Evolutionary conservation across 371 early-diverging fungal species (phyloP), one percentile per base, ranked within the genome.

Genomic region (Rhizomucor miehei): DNA sequence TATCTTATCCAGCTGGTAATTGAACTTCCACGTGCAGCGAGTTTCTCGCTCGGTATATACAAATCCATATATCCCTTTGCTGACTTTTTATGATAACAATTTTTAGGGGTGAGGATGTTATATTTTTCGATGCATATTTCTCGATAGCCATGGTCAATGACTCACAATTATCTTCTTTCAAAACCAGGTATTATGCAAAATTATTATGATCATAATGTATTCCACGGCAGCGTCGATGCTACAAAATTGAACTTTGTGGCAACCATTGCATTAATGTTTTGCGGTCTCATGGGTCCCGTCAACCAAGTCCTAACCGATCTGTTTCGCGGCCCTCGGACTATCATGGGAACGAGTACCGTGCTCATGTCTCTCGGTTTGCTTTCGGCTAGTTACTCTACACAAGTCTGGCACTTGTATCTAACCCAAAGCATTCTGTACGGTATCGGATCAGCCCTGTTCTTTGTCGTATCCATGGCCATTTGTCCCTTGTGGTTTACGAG

Each of bases 351-450:
- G 9, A 71, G 75, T 5, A 51, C 62, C 1, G 1, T 67, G 1
- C 44, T 62, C 17, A 61, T 65, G 21, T 35, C 43, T 1, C 39
- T 69, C 44, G 71, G 69, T n/a, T 46, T 75, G n/a, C 67, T 69
- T 40, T 51, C 69, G 48, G 75, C 75, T 4, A 62, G 71, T 11
- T 61, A 71, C 44, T 63, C 61, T 19, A 61, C 51, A n/a, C 48
- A 73, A 50, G 62, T 66, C 2, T 89, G 89, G 89, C 88, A 89
- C 17, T 52, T 89, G 21, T 77, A 82, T 35, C 49, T 90, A 1
- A 81, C 88, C 1, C 90, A 90, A 62, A 89, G 89, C 17, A 54
- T 90, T 4, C 41, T 89, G 12, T 86, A 86, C 63, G 84, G 85
- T 0, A 19, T 78, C 0, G 90, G 89, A 20, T 84, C 82, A 3